Conservation (phyloP, 306 rosid species). For the Cucumis melo region DNA sequence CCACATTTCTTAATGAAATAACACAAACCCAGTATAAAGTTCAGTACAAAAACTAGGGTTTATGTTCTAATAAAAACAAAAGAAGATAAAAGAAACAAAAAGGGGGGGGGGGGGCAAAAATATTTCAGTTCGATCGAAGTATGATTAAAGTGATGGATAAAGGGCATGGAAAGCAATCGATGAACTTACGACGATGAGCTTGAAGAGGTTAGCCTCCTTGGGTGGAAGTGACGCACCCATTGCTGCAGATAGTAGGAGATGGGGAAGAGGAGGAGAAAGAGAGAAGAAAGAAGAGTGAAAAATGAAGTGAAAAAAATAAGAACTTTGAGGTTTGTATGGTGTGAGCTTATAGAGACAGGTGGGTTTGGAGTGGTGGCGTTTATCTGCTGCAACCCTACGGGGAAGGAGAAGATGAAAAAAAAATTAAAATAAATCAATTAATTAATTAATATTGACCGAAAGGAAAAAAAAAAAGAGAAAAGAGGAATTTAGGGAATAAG, state of each 20-base stretch:
- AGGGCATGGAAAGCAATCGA: conserved; percentile 17
- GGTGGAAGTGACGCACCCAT: conserved; percentile 95
- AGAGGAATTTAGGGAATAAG: not conserved
- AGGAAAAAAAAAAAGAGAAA: not conserved
- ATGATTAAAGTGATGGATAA: conserved; percentile 10
- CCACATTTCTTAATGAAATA: not conserved
- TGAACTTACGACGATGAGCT: conserved; percentile 87
- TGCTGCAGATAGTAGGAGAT: conserved; percentile 13
- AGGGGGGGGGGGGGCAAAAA: not conserved
- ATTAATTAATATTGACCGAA: not conserved
- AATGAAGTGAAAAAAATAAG: not conserved
- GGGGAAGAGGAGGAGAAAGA: not conserved
- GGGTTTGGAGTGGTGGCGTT: conserved; percentile 31
- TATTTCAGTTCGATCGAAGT: conserved; percentile 12
- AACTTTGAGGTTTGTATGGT: not conserved
- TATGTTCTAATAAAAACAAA: not conserved
- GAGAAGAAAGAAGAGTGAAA: not conserved
- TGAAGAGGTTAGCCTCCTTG: conserved; percentile 94
- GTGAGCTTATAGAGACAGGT: conserved; percentile 8
- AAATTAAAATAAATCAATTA: not conserved
- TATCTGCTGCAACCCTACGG: conserved; percentile 66
- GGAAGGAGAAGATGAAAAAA: conserved; percentile 7
- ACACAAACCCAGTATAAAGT: not conserved
- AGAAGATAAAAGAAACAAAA: not conserved
- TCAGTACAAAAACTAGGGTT: conserved; percentile 36